Percentiles rank a stretch among this genome's conserved stretches.
Evolutionary conservation across 768 basidiomycete species (phyloP).

Genomic region (Lactarius akahatsu): DNA sequence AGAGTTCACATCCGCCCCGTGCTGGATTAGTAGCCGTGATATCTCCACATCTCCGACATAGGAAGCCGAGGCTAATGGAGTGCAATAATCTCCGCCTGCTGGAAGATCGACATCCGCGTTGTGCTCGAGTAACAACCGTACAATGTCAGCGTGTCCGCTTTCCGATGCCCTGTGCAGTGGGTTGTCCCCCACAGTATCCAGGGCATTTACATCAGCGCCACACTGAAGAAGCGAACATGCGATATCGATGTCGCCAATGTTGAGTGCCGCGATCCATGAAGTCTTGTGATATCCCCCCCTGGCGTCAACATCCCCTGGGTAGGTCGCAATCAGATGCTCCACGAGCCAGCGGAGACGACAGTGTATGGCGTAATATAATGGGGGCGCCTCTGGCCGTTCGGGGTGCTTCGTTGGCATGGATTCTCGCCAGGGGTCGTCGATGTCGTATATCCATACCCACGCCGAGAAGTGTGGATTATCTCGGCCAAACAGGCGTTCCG

Average conservation of each 20-base stretch:
- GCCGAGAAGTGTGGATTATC: background rate
- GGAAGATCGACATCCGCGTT: background rate
- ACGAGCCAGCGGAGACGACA: background rate
- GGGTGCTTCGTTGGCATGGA: background rate
- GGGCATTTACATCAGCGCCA: background rate
- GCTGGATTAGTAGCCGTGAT: too few species aligned
- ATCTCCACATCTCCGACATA: too few species aligned
- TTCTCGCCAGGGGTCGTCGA: background rate
- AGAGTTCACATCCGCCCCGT: too few species aligned
- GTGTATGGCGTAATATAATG: conserved; percentile 3
- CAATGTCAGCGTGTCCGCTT: background rate
- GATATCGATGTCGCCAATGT: background rate
- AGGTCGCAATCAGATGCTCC: conserved; percentile 2
- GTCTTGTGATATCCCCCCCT: background rate
- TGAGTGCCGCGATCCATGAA: background rate
- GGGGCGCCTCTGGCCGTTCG: background rate
- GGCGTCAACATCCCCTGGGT: background rate
- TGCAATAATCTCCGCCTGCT: too few species aligned
- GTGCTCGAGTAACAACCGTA: conserved; percentile 5
- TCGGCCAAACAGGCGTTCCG: conserved; percentile 1
- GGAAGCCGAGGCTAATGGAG: too few species aligned
- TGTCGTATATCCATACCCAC: conserved; percentile 13
- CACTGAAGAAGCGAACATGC: background rate
- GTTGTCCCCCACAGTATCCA: background rate
- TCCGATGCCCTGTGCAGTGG: background rate